These are phyloP conservation scores for Phytopythium montanum DNA, from an alignment of 352 stramenopile species.

Conservation along the genomic window DNA sequence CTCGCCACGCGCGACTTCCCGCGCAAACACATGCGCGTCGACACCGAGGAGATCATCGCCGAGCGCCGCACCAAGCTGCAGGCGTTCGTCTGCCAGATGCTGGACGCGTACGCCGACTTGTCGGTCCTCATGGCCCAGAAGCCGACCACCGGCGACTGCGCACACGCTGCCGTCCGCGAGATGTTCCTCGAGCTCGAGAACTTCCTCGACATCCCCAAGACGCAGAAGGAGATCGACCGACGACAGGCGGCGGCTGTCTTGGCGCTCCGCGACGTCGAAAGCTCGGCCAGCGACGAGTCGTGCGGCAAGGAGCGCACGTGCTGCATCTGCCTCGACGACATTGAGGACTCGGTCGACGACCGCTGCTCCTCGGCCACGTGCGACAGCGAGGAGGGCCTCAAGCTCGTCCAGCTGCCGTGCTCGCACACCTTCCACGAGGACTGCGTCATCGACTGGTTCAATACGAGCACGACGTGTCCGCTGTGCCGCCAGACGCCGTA, in stretches of 20 bases:
- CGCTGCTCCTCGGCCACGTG: background rate
- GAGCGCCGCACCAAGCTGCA: slow-evolving; percentile 45
- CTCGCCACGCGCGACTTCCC: slow-evolving; percentile 45
- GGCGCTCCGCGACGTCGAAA: slow-evolving; percentile 48
- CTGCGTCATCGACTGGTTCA: slow-evolving; percentile 77
- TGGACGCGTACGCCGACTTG: slow-evolving; percentile 55
- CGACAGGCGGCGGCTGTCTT: slow-evolving; percentile 43
- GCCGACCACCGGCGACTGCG: slow-evolving; percentile 10
- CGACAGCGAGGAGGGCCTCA: slow-evolving; percentile 18
- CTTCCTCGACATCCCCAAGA: slow-evolving; percentile 48
- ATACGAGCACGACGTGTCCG: slow-evolving; percentile 61
- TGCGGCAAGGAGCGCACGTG: slow-evolving; percentile 28
- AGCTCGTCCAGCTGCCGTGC: slow-evolving; percentile 60
- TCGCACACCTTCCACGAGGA: slow-evolving; percentile 73
- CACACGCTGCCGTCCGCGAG: slow-evolving; percentile 15
- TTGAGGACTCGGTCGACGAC: slow-evolving; percentile 18
- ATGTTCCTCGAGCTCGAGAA: slow-evolving; percentile 35
- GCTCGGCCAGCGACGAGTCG: slow-evolving; percentile 1
- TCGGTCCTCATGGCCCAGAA: slow-evolving; percentile 44
- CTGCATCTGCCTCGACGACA: slow-evolving; percentile 52
- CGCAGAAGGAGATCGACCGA: slow-evolving; percentile 48
- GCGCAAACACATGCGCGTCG: slow-evolving; percentile 54
- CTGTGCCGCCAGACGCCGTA: slow-evolving; percentile 48
- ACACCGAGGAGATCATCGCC: slow-evolving; percentile 49
- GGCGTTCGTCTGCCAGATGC: slow-evolving; percentile 46